These are phyloP conservation scores for Aspergillus panamensis DNA, from an alignment of 495 filamentous ascomycete genomes.

Conservation along the genomic window DNA sequence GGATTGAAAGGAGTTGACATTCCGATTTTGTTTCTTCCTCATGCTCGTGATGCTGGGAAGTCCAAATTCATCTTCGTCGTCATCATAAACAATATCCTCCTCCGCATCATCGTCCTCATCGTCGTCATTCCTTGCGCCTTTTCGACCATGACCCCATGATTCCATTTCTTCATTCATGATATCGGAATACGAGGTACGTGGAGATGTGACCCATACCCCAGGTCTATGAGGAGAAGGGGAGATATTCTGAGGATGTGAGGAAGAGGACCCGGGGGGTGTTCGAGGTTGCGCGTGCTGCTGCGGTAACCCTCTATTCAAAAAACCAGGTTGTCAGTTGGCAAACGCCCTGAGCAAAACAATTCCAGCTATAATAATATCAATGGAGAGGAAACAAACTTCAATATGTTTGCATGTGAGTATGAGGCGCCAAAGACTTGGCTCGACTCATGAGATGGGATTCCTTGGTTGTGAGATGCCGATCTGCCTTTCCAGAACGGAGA, in stretches of 20 bases:
- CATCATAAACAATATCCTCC: conserved; percentile 71
- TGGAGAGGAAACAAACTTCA: conserved; percentile 62
- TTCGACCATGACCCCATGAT: conserved; percentile 70
- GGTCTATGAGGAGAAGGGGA: conserved; percentile 55
- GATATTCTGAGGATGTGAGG: conserved; percentile 34
- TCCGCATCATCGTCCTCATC: conserved; percentile 56
- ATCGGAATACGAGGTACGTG: conserved; percentile 67
- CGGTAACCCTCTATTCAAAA: conserved; percentile 46
- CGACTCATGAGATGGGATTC: conserved; percentile 53
- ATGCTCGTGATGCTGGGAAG: conserved; percentile 86
- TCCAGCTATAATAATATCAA: not conserved
- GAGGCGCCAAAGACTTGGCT: conserved; percentile 88
- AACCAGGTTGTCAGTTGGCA: conserved; percentile 23
- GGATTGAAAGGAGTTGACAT: conserved; percentile 40
- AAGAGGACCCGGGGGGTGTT: conserved; percentile 56
- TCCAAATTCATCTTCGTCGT: conserved; percentile 93
- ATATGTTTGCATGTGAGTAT: conserved; percentile 93
- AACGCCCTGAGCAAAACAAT: not conserved
- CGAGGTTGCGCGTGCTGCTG: conserved; percentile 54
- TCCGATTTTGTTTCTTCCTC: conserved; percentile 63
- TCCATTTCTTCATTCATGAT: conserved; percentile 71
- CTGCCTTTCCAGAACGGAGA: conserved; percentile 89
- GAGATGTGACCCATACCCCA: conserved; percentile 53
- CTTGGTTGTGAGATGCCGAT: conserved; percentile 38
- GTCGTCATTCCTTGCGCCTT: conserved; percentile 18